phyloP scores from a whole-genome alignment of 768 basidiomycete genomes.

The Coprinopsis marcescibilis region DNA sequence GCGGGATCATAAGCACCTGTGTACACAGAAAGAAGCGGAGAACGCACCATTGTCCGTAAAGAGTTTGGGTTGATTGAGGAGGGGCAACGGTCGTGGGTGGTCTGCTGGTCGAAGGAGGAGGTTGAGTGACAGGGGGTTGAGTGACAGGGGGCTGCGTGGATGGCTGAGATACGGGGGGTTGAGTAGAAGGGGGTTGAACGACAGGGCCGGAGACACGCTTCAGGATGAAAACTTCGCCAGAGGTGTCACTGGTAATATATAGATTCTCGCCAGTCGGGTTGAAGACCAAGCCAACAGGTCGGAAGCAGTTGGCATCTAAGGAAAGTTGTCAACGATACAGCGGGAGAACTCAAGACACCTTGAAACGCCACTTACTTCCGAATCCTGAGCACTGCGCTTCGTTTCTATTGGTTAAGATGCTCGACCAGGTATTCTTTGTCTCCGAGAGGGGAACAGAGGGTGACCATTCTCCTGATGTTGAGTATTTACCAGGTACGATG shows the following conservation, averaged over 20 bases:
- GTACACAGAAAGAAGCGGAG: no score
- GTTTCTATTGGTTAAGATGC: constrained; percentile 4
- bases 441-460: constrained; percentile 5
- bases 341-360: neutral
- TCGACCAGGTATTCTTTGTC: constrained; percentile 1
- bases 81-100: neutral
- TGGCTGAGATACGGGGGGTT: no score
- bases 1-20: no score
- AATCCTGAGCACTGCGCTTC: neutral
- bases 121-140: neutral
- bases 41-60: neutral
- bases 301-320: constrained; percentile 3
- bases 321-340: neutral
- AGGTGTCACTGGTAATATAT: constrained; percentile 7
- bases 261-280: constrained; percentile 2
- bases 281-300: constrained; percentile 7
- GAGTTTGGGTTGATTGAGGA: neutral
- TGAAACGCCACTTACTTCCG: neutral
- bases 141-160: neutral
- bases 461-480: constrained; percentile 7
- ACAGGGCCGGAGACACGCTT: neutral
- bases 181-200: constrained; percentile 1
- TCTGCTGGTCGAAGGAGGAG: neutral
- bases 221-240: constrained; percentile 8
- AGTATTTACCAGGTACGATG: constrained; percentile 4